Evolutionary conservation across 2,329 filamentous ascomycete genomes (phyloP), one percentile per base, ranked within the genome.

Genomic region (Lasiodiplodia theobromae): DNA sequence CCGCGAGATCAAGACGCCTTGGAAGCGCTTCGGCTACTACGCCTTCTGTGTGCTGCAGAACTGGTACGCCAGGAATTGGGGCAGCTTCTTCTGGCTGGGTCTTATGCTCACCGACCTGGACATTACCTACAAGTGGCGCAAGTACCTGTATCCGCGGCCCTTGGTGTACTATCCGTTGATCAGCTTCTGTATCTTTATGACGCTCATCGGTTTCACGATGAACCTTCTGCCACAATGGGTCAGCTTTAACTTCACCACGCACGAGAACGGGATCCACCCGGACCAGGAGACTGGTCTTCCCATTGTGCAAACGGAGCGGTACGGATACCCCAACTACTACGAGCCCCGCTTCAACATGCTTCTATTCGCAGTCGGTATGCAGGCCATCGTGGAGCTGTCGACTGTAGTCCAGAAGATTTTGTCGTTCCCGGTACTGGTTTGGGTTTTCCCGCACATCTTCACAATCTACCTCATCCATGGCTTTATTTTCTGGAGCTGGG

Each of bases 391-490:
- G 40, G 74, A 78, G 38, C 70, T 82, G 34, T 79, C 74, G 47
- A 67, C 76, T 28, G 68, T 73, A 47, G 70, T 82, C 1, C 83
- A 85, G 71, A 81, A 77, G 72, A 69, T 82, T 11, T 74, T 85
- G 2, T 82, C 80, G 3, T 73, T 77, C 4, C 78, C 76, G 25
- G 58, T 79, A 25, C 75, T 84, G 34, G 77, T 81, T 6, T 74
- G 78, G 54, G 72, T 84, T 21, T 84, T 84, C 73, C 83, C 82
- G 5, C 83, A 85, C 72, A 82, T 84, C 71, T 84, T 84, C 73
- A 84, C 82, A 47, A 82, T 85, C 66, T 85, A 85, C 71, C 78
- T 85, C 8, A 76, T 84, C 60, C 83, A 85, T 71, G 83, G 83
- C 47, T 65, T 85, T 73, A 69, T 86, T 73, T 76, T 87, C 82